These are phyloP conservation scores for Hypoxylon subgilvum DNA, from an alignment of 495 filamentous ascomycete genomes.

Conservation along the genomic window DNA sequence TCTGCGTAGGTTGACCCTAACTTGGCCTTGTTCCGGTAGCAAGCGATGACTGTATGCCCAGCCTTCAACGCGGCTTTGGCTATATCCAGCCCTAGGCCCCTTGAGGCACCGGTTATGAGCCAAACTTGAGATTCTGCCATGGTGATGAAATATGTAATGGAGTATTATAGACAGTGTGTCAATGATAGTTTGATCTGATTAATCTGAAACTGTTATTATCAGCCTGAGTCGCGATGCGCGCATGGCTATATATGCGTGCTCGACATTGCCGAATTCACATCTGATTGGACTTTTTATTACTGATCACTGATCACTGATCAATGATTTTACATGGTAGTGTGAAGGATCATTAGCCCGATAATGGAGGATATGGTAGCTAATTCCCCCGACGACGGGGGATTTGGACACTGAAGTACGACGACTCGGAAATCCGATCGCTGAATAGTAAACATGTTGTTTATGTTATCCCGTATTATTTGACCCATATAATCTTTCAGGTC, in stretches of 20 bases:
- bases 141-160: not conserved
- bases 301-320: too few species aligned
- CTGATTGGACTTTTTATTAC: not conserved
- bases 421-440: too few species aligned
- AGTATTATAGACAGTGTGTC: not conserved
- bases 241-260: conserved; percentile 11
- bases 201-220: not conserved
- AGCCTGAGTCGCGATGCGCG: not conserved
- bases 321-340: not conserved
- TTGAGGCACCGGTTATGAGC: conserved; percentile 56
- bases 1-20: conserved; percentile 36
- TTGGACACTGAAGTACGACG: too few species aligned
- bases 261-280: not conserved
- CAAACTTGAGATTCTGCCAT: conserved; percentile 44
- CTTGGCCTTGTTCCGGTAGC: conserved; percentile 43
- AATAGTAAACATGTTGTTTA: too few species aligned
- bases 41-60: conserved; percentile 53
- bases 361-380: not conserved
- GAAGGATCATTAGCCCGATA: not conserved
- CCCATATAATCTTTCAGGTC: too few species aligned
- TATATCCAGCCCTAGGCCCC: conserved; percentile 50
- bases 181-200: not conserved
- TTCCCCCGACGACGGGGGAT: not conserved
- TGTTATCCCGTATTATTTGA: too few species aligned
- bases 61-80: conserved; percentile 42